Conservation (phyloP, 371 early-diverging fungal genomes). For the Mucor lusitanicus region DNA sequence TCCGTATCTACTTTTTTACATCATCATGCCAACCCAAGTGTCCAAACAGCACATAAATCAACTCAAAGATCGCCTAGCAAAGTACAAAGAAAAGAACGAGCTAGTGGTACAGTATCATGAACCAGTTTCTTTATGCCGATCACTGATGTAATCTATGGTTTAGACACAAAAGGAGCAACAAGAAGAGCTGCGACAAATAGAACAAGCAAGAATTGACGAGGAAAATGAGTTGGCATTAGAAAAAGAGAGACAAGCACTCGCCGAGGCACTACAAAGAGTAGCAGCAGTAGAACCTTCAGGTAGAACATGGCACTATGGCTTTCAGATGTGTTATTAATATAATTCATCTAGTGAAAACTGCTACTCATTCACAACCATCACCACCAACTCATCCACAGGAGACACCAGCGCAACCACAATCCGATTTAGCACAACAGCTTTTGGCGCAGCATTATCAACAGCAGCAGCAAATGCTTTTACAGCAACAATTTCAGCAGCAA, state of each 20-base stretch:
- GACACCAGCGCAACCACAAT: background rate
- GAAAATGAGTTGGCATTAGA: slow-evolving; percentile 21
- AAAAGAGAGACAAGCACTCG: slow-evolving; percentile 20
- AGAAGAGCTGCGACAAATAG: slow-evolving; percentile 26
- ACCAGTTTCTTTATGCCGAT: background rate
- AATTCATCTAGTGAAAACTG: background rate
- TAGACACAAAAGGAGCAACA: slow-evolving; percentile 54
- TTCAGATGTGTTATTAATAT: background rate
- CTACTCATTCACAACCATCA: background rate
- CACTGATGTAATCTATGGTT: background rate
- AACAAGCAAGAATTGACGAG: slow-evolving; percentile 28
- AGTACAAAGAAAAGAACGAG: slow-evolving; percentile 18
- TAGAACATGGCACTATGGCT: background rate
- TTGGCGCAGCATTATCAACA: background rate
- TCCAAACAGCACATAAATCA: background rate
- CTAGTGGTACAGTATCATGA: slow-evolving; percentile 16
- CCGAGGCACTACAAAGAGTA: slow-evolving; percentile 17
- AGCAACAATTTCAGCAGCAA: background rate
- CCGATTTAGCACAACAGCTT: background rate
- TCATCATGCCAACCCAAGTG: background rate
- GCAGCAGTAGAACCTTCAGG: background rate
- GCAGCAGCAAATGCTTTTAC: slow-evolving; percentile 2
- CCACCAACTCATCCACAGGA: background rate
- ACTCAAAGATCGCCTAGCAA: slow-evolving; percentile 20
- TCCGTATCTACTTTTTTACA: background rate